Evolutionary conservation across 352 stramenopile genomes (phyloP), one percentile per base, ranked within the genome.

Genomic region (Salisapilia sapeloensis): DNA sequence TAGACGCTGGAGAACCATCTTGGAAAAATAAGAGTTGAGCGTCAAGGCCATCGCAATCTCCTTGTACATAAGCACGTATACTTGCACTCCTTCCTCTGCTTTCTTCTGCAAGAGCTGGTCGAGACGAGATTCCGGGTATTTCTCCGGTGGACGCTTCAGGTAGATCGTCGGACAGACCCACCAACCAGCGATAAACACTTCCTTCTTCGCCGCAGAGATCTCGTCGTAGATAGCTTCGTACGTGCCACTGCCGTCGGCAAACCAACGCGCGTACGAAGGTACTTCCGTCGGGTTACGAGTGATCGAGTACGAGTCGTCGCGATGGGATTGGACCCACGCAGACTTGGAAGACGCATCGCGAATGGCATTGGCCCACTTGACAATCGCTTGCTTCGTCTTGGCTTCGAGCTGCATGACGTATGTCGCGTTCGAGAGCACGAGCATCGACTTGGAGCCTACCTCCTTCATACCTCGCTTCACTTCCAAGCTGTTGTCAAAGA

Each of bases 31-130:
- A 43, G 67, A 87, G 56, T 92, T 90, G 20, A 90, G 43, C 12
- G 74, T 86, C 33, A 93, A 47, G 7, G 77, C 71, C 26, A 87
- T 45, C 2, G 70, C 59, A 6, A 92, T 40, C 44, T 95, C 82
- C 37, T 93, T 92, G 61, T 95, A 94, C 56, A 95, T 86, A 10
- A 95, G 53, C 16, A 95, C 70, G 44, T 92, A 94, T 31, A 62
- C 53, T 50, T 72, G 61, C 13, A 91, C 67, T n/a, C 75, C 75
- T 31, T 82, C 64, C 42, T 77, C 50, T 0, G 75, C 75, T 29
- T 84, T 83, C 35, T 76, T 67, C 33, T 74, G 30, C 0, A 91
- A 44, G 11, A 69, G 37, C 26, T 60, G 28, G 42, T 91, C 75
- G 6, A 91, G 38, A 29, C 71, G 54, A 15, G 69, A 79, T 5